Base-by-base conservation (phyloP, 108 stramenopile species). In the Poteriospumella lacustris region DNA sequence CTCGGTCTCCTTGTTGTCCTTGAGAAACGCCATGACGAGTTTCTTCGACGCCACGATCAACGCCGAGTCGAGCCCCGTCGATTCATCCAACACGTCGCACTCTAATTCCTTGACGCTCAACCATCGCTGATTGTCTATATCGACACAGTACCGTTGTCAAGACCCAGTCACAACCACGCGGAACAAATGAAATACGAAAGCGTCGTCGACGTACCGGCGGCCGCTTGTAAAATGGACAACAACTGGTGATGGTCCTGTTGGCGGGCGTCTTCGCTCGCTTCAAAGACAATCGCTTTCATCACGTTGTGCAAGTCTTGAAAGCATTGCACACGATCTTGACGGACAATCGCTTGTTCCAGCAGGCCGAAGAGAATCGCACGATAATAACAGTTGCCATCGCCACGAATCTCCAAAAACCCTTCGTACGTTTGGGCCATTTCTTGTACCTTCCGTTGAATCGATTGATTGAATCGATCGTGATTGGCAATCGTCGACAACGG, bases 381-480 rank as follows among this genome's bases (percentile, higher is more conserved):
- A 40, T 68, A 68, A 68, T 68, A 68, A 19, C 64, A 68, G 36
- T 68, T 68, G 15, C 64, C 64, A 68, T 68, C 64, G 15, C 64
- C 64, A 19, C 64, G 64, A 36, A 68, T 40, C 40, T 40, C 36
- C 19, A 12, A 19, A 19, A 15, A 68, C 12, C 64, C 64, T 19
- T 40, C 38, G 24, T 68, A 68, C 15, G 12, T 19, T 19, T 39
- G 19, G 34, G 19, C 19, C 19, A 68, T 15, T 68, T 15, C 40
- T 19, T 68, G 15, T 19, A 68, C 28, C 36, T 68, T 68, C 19
- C 24, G 38, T 40, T 40, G 34, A 15, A 68, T 15, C 15, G 64
- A 68, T 36, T 68, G 19, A 68, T 68, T 68, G 39, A 68, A 68
- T 68, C 19, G 12, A 19, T 68, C 64, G 19, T 12, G 19, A 19